Percentiles rank a stretch among this genome's conserved stretches.
These are phyloP conservation scores for Candida sp. DNA, from an alignment of 1,139 yeast genomes.

Conservation along the genomic window DNA sequence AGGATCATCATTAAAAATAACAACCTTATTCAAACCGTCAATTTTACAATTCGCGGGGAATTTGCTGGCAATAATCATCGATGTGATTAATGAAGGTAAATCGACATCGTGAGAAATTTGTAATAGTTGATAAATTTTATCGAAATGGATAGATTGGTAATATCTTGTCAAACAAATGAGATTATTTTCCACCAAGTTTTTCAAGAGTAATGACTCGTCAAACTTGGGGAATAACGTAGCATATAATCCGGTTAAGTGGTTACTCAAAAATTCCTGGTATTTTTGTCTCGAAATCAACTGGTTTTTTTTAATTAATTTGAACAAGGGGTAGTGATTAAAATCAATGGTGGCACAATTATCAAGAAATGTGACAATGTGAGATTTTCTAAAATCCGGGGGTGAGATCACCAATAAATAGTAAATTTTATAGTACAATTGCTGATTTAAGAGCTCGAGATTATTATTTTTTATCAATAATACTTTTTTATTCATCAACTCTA, in stretches of 20 bases:
- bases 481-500: constrained; percentile 39
- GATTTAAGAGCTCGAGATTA: constrained; percentile 4
- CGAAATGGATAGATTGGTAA: constrained; percentile 22
- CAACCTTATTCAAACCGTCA: constrained; percentile 26
- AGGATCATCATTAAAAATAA: constrained; percentile 20
- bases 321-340: constrained; percentile 1
- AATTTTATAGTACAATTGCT: constrained; percentile 19
- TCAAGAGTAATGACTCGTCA: constrained; percentile 12
- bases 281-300: constrained; percentile 15
- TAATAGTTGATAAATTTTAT: constrained; percentile 14
- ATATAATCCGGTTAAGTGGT: constrained; percentile 1
- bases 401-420: constrained; percentile 27
- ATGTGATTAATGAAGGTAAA: constrained; percentile 22
- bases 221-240: constrained; percentile 11
- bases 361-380: constrained; percentile 18
- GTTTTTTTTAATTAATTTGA: constrained; percentile 9
- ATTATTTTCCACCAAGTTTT: constrained; percentile 30
- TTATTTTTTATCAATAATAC: constrained; percentile 18
- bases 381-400: constrained; percentile 32
- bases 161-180: constrained; percentile 24
- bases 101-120: constrained; percentile 7
- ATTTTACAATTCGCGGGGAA: constrained; percentile 27
- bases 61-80: constrained; percentile 33
- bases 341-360: constrained; percentile 5
- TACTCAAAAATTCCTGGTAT: constrained; percentile 15